These are phyloP conservation scores for Guadua angustifolia DNA, from an alignment of 176 grass and related monocot genomes.

Conservation along the genomic window DNA sequence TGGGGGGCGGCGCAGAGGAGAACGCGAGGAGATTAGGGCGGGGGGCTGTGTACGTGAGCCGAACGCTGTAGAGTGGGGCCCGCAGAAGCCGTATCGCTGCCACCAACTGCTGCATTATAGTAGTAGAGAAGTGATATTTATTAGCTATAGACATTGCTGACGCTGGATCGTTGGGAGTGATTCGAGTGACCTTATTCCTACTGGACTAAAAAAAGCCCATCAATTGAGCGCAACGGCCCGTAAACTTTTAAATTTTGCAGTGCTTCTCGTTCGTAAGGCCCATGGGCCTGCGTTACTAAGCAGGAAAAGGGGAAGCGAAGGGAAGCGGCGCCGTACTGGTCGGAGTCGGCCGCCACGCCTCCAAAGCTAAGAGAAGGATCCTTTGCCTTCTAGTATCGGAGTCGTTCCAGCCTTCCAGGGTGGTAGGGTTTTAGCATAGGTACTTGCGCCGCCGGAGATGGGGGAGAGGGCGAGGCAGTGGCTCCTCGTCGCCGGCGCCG, in stretches of 20 bases:
- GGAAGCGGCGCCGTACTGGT: background rate
- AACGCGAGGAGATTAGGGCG: too few relatives aligned
- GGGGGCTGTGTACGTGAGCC: too few relatives aligned
- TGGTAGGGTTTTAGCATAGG: constrained; percentile 43
- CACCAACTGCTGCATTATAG: too few relatives aligned
- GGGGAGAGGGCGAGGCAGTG: constrained; percentile 64
- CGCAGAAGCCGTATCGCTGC: too few relatives aligned
- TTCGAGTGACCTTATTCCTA: background rate
- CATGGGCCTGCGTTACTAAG: background rate
- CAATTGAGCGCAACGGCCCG: background rate
- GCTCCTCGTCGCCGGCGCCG: constrained; percentile 54
- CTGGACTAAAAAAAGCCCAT: background rate
- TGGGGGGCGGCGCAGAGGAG: too few relatives aligned
- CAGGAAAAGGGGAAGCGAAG: background rate
- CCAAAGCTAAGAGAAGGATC: background rate
- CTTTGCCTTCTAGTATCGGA: background rate
- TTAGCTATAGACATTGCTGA: too few relatives aligned
- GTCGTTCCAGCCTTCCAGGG: background rate
- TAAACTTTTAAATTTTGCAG: background rate
- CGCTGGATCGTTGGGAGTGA: too few relatives aligned
- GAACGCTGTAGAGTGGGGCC: too few relatives aligned
- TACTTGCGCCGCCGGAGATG: constrained; percentile 39
- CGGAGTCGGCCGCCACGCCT: background rate
- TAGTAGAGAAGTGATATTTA: too few relatives aligned
- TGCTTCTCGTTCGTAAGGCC: background rate